Base-by-base conservation (phyloP, 768 basidiomycete species). In the Rhodosporidiobolus odoratus region DNA sequence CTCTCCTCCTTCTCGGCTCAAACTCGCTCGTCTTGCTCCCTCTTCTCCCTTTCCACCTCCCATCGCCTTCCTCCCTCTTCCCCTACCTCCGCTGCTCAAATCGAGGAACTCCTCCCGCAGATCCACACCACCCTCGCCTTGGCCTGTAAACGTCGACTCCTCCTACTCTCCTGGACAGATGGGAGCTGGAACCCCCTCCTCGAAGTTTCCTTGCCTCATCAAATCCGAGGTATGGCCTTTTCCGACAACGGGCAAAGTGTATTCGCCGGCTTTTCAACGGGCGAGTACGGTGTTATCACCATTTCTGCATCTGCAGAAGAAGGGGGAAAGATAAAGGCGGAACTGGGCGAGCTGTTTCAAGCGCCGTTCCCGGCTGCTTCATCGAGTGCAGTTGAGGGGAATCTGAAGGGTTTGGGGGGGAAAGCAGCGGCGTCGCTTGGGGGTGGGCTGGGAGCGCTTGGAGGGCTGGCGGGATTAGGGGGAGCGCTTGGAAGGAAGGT, bases 161-260 rank as follows among this genome's bases (percentile, higher is more conserved):
- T 93, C 1, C 81, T 96, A 23, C 92, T 93, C 78, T 84, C 86
- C 13, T 94, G 92, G 89, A 87, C 84, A 71, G 91, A 93, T 75
- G 89, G 91, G 25, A 88, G 92, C 67, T 83, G 87, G 34, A 87
- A 90, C 45, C 56, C 69, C 10, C 70, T 58, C 15, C 27, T 41
- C 90, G 95, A 98, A 84, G 81, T 87, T 5, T 76, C 83, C 0
- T 82, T 97, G 6, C 90, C 94, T 19, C 95, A 98, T 78, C 92
- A 93, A 15, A 88, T 96, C n/a, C 86, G 96, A 48, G 83, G 85
- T 0, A 87, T 96, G 59, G 82, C 87, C 4, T 94, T 97, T 78
- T 52, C 12, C 30, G 58, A 40, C n/a, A 54, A 34, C 38, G 53
- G 63, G 15, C 76, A 84, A 9, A 83, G 86, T 34, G 82, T 85